These are phyloP conservation scores for Vigna mungo DNA, from an alignment of 306 rosid genomes.

Conservation along the genomic window DNA sequence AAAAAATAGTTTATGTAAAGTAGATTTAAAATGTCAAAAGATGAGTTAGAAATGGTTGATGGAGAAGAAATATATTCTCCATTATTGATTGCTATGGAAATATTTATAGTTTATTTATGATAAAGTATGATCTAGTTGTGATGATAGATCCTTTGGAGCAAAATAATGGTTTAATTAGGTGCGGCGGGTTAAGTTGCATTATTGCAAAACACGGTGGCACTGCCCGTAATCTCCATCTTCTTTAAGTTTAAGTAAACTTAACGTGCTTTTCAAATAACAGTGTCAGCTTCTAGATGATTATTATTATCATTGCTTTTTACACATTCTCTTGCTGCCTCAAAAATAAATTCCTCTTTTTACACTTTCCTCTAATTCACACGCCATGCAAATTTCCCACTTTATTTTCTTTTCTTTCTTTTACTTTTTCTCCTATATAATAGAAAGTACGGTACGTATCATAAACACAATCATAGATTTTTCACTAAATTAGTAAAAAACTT, in stretches of 20 bases:
- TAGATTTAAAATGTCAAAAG: constrained; percentile 40
- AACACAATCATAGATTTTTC: no score
- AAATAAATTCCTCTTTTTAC: not conserved
- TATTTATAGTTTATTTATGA: not conserved
- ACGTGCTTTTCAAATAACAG: not conserved
- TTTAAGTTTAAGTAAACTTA: not conserved
- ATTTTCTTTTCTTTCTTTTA: not conserved
- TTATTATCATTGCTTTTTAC: not conserved
- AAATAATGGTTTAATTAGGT: not conserved
- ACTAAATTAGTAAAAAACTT: no score
- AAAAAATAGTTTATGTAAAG: constrained; percentile 23
- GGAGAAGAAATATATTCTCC: constrained; percentile 44
- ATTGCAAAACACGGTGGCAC: not conserved
- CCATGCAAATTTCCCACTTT: not conserved
- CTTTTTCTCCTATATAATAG: not conserved
- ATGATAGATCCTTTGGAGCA: not conserved
- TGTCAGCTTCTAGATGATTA: constrained; percentile 4
- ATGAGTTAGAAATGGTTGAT: constrained; percentile 1
- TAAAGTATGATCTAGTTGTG: constrained; percentile 1
- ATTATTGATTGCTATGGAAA: constrained; percentile 9
- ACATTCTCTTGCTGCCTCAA: not conserved
- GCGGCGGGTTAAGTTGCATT: not conserved
- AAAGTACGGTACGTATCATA: no score
- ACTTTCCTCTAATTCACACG: not conserved
- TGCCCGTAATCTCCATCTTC: not conserved